A percentile compares a stretch with the other conserved stretches of the same genome.
Conservation (phyloP, 139 green algal species). For the Deuterostichococcus epilithicus region DNA sequence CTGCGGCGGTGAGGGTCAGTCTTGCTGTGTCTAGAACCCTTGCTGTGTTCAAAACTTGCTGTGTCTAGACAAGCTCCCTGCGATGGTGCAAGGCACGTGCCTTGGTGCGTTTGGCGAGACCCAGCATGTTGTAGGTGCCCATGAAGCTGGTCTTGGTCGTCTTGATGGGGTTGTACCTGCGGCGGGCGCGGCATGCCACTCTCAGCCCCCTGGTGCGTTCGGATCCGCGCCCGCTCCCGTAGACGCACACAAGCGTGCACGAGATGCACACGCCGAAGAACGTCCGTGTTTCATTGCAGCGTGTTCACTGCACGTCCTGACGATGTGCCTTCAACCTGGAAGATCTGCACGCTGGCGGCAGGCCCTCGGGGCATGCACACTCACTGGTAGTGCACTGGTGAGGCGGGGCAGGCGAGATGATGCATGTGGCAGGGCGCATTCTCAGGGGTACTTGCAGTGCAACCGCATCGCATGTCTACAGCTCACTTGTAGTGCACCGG, state of each 20-base stretch:
- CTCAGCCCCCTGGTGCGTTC: not conserved
- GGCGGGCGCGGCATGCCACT: not conserved
- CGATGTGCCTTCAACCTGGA: too few species aligned
- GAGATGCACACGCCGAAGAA: not conserved
- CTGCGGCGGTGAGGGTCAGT: too few species aligned
- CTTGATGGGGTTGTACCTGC: constrained; percentile 98
- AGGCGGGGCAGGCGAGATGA: constrained; percentile 97
- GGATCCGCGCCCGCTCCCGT: too few species aligned
- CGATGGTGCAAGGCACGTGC: too few species aligned
- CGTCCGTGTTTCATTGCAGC: too few species aligned
- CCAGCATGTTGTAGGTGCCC: constrained; percentile 99
- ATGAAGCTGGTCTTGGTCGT: constrained; percentile 97
- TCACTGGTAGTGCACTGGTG: constrained; percentile 98
- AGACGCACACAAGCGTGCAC: not conserved
- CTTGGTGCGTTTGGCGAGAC: constrained; percentile 88
- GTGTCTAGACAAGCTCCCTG: too few species aligned
- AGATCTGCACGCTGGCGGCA: too few species aligned
- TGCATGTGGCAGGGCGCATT: too few species aligned
- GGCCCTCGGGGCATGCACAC: not conserved
- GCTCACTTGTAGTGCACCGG: constrained; percentile 98
- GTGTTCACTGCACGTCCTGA: too few species aligned
- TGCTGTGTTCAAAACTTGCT: too few species aligned
- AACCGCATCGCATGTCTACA: not conserved
- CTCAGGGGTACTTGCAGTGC: too few species aligned
- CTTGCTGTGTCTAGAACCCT: too few species aligned